Evolutionary conservation across 352 stramenopile genomes (phyloP), one percentile per base, ranked within the genome.

Genomic region (Elongisporangium undulatum): DNA sequence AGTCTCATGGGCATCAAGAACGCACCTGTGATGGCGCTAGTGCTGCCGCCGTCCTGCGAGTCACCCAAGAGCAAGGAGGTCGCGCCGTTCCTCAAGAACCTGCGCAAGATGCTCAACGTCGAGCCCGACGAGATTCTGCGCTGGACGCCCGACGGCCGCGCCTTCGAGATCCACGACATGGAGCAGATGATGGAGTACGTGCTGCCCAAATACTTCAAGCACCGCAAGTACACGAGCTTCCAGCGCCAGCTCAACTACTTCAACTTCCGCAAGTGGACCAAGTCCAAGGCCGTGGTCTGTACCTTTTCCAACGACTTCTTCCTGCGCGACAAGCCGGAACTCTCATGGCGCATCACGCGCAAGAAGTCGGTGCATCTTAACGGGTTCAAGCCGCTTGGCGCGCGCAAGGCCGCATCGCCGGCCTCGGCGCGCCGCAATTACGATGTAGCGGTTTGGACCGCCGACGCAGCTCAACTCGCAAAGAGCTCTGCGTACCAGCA

Each of bases 241-340:
- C 87, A 96, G 62, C 78, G 92, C 49, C 90, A 98, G 67, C 75
- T 98, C 51, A 97, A 96, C 69, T 97, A 98, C 67, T 98, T 98
- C 78, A 81, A 74, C 26, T 98, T 98, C 67, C 72, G 72, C 65
- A 92, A 92, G 60, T 90, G 80, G 80, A 90, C 78, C 34, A 92
- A 92, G 57, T 87, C 80, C 6, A 79, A 90, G 56, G 88, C 82
- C 16, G 34, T 45, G 71, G 79, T 88, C 51, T 90, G 80, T 74
- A 90, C 80, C 53, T 90, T 90, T 58, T 87, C 76, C 23, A 88
- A 90, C 72, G 71, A 83, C 19, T 82, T 61, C 59, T 90, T 90
- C 55, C 52, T 84, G 16, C 78, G 78, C 56, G 81, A 90, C 59
- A 69, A 74, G 20, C 74, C 74, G 12, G 76, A 85, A 9, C 70